Base-by-base conservation (phyloP, 805 yeast species). In the Metschnikowia kofuensis region DNA sequence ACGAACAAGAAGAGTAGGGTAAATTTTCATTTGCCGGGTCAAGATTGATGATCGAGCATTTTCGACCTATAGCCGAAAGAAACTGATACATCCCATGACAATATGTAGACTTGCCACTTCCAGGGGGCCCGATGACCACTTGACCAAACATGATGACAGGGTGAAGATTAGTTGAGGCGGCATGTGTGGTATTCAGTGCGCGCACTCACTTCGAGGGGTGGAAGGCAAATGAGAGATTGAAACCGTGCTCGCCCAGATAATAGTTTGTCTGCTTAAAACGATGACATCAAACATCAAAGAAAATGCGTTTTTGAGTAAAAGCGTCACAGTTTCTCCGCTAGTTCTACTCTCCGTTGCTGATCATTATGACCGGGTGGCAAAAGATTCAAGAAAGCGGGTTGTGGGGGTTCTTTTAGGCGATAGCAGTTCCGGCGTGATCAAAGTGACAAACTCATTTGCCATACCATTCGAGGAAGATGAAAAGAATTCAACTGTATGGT, bases 391-490 rank as follows among this genome's bases (percentile, higher is more conserved):
- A 62, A 89, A 89, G 63, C 78, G 99, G 62, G 96, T 91, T 16
- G 87, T 94, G 14, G 99, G 99, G 51, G 97, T 90, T 38, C 82
- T 94, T 47, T 76, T 94, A 47, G 99, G 99, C 15, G 96, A 89
- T 61, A 79, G 76, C 53, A 69, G 81, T 13, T 64, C 75, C 10
- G 74, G 74, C 45, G 68, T 70, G 1, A 82, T 91, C 42, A 82
- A 84, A 45, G 92, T 91, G 16, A 83, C 97, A 46, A 94, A 94
- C 71, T 86, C 95, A 27, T 94, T 89, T 74, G 99, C 98, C 8
- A 87, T 94, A 43, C 99, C 99, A 0, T 94, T 94, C 64, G 99
- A 94, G 70, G 99, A 94, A 66, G 99, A 94, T 64, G 96, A 87
- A 40, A 86, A 82, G 67, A 87, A 89, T 66, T 80, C 96, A 2